Conservation (phyloP, 805 yeast genomes). For the Zygoascus biomembranicola region DNA sequence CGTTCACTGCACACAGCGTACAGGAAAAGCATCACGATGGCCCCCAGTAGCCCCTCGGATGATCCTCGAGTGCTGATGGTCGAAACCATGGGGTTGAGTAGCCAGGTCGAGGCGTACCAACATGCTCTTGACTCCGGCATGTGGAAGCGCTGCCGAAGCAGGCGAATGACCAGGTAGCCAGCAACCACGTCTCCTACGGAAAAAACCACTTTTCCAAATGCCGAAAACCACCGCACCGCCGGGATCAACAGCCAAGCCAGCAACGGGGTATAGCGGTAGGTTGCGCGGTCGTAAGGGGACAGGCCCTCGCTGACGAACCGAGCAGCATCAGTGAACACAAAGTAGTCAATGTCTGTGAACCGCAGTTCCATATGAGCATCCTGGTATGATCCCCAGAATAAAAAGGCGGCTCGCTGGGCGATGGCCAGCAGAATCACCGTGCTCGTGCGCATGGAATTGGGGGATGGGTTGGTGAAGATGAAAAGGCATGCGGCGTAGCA, state of each 20-base stretch:
- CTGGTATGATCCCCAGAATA: slow-evolving; percentile 77
- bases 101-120: slow-evolving; percentile 59
- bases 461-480: neutral
- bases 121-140: slow-evolving; percentile 30
- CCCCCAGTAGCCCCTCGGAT: slow-evolving; percentile 82
- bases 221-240: slow-evolving; percentile 39
- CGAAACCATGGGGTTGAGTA: slow-evolving; percentile 89
- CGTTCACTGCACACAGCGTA: slow-evolving; percentile 36
- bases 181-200: slow-evolving; percentile 72
- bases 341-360: slow-evolving; percentile 91
- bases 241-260: slow-evolving; percentile 79
- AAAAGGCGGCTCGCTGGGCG: slow-evolving; percentile 47
- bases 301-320: slow-evolving; percentile 46
- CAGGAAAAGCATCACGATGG: slow-evolving; percentile 52
- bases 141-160: slow-evolving; percentile 28
- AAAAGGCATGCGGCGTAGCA: too few species aligned
- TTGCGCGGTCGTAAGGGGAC: slow-evolving; percentile 78
- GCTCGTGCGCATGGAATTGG: slow-evolving; percentile 3
- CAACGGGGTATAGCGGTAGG: slow-evolving; percentile 90
- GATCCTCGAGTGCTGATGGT: slow-evolving; percentile 92
- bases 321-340: slow-evolving; percentile 91
- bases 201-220: slow-evolving; percentile 76
- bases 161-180: slow-evolving; percentile 50
- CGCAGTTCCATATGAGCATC: slow-evolving; percentile 70
- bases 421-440: slow-evolving; percentile 20